Conservation (phyloP, 2,329 filamentous ascomycete genomes). For the Juglanconis sp. region DNA sequence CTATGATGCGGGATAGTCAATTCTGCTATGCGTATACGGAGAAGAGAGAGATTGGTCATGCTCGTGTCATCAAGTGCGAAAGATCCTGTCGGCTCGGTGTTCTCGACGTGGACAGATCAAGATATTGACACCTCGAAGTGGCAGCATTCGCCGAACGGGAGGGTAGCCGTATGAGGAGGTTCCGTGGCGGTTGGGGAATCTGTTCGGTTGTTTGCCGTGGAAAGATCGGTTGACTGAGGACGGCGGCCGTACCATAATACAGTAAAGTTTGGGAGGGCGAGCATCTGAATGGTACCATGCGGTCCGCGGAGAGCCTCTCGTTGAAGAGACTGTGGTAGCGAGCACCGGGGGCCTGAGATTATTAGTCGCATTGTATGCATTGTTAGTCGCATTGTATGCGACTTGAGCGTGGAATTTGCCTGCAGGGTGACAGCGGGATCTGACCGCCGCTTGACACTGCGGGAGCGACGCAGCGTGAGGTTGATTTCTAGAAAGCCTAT, state of each 20-base stretch:
- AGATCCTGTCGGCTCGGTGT: not conserved
- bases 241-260: not conserved
- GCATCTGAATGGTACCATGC: not conserved
- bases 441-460: too few relatives aligned
- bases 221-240: not conserved
- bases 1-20: not conserved
- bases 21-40: not conserved
- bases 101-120: not conserved
- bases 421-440: too few relatives aligned
- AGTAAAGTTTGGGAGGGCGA: not conserved
- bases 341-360: not conserved
- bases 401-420: too few relatives aligned
- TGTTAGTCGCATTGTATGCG: not conserved
- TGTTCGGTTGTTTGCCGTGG: slow-evolving; percentile 1
- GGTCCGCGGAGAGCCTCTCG: not conserved
- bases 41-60: not conserved
- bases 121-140: not conserved
- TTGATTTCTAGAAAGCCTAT: not conserved
- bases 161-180: not conserved
- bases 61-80: not conserved
- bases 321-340: not conserved
- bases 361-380: not conserved
- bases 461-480: not conserved
- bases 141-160: not conserved
- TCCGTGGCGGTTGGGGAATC: not conserved